phyloP scores from a whole-genome alignment of 495 filamentous ascomycete species.

The Aspergillus sclerotiicarbonarius region DNA sequence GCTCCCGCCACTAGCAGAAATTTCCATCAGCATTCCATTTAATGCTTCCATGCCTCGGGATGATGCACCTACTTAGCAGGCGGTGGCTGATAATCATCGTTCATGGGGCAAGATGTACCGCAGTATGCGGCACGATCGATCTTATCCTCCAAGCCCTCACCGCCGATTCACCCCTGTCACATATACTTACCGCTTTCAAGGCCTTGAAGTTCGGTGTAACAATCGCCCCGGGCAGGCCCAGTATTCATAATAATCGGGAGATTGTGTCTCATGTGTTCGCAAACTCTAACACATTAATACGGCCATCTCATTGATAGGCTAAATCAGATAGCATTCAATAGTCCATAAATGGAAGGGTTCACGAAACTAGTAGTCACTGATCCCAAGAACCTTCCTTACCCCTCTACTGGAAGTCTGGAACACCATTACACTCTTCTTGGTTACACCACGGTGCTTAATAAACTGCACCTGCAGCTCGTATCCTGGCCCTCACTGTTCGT shows the following conservation, averaged over 20 bases:
- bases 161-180: not conserved
- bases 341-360: not conserved
- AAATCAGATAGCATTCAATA: not conserved
- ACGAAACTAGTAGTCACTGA: not conserved
- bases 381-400: too few species aligned
- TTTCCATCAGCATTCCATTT: not conserved
- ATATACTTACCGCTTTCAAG: not conserved
- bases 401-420: too few species aligned
- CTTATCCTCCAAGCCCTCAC: not conserved
- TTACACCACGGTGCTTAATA: too few species aligned
- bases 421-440: too few species aligned
- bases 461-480: too few species aligned
- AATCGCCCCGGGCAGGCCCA: not conserved
- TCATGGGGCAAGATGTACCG: not conserved
- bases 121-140: too few species aligned
- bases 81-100: not conserved
- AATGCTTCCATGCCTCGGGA: not conserved
- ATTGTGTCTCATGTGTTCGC: not conserved
- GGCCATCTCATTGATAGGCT: not conserved
- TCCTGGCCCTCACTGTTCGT: too few species aligned
- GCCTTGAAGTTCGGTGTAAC: not conserved
- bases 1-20: not conserved
- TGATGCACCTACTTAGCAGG: not conserved
- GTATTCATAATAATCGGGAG: too few species aligned
- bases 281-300: not conserved